Evolutionary conservation across 495 filamentous ascomycete genomes (phyloP).

Genomic region (Mytilinidion resinicola): DNA sequence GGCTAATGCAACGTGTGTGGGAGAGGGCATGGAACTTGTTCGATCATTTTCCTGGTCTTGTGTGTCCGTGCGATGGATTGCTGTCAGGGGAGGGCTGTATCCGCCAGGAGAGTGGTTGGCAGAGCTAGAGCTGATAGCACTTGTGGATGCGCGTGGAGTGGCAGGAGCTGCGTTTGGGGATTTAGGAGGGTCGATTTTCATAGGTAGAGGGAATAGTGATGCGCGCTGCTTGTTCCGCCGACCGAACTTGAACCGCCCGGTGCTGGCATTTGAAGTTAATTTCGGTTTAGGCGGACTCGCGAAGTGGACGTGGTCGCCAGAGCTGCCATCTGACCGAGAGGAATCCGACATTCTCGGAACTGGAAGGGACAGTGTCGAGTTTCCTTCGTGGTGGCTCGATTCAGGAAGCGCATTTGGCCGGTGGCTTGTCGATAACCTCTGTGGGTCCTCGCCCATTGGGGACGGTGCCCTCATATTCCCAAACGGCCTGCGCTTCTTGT

Average conservation of each 20-base stretch:
- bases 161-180: constrained; percentile 37
- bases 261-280: constrained; percentile 52
- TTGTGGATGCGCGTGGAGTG: constrained; percentile 48
- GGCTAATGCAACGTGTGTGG: constrained; percentile 48
- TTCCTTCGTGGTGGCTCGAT: constrained; percentile 61
- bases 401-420: constrained; percentile 49
- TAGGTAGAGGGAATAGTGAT: constrained; percentile 81
- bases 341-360: constrained; percentile 79
- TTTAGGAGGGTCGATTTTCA: constrained; percentile 44
- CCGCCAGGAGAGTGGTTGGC: constrained; percentile 27
- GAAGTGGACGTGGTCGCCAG: constrained; percentile 63
- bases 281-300: constrained; percentile 59
- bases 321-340: constrained; percentile 81
- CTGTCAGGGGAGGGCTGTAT: constrained; percentile 32
- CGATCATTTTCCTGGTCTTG: constrained; percentile 38
- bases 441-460: constrained; percentile 64
- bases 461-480: constrained; percentile 31
- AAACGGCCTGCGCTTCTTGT: constrained; percentile 28
- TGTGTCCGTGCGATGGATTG: constrained; percentile 30
- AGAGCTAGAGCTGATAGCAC: constrained; percentile 27
- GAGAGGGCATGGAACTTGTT: constrained; percentile 50
- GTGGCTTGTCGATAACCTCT: constrained; percentile 50
- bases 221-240: constrained; percentile 75
- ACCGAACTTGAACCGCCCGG: constrained; percentile 72
- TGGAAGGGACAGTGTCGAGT: constrained; percentile 59